Base-by-base conservation (phyloP, 2,329 filamentous ascomycete species). In the Pseudogymnoascus sp. region DNA sequence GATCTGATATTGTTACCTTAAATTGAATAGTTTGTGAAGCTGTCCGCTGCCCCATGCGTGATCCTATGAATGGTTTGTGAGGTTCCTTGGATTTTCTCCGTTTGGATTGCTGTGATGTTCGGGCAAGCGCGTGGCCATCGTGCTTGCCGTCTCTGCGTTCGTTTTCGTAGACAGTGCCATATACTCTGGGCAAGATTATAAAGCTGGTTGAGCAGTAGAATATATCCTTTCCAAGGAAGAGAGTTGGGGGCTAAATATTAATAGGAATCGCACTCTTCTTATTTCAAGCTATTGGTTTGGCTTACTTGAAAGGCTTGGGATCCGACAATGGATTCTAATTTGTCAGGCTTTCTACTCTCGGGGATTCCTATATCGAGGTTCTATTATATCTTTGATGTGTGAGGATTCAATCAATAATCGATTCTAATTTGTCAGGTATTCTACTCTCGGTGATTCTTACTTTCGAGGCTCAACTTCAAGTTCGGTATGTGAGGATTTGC, bases 11-110 rank as follows among this genome's bases (percentile, higher is more conserved):
- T 55, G 49, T 55, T 55, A 55, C 49, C 28, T 33, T 55, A 55
- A 55, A 55, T 55, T 55, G 49, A 55, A 55, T 55, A 33, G 28
- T 55, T 55, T 55, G 49, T 55, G 49, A 55, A 55, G 49, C 16
- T 55, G 9, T 55, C 28, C 11, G 49, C 49, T 8, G 9, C 22
- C 16, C 28, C 8, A 7, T 55, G 49, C 28, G 28, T 55, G 49
- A 55, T 35, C n/a, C 16, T 5, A 14, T 22, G 5, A 7, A 7
- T 55, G n/a, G 8, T 16, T 30, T 52, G 4, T 19, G 45, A 55
- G n/a, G 25, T 55, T 33, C 25, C n/a, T 30, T 19, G n/a, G 5
- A 6, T 11, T 19, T 33, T 7, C 4, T 33, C 8, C 25, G 14
- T 19, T 12, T 16, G n/a, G 25, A 16, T n/a, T 28, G 23, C 14